These are phyloP conservation scores for Pseudozyma sp. DNA, from an alignment of 1,284 basidiomycete genomes.

Conservation along the genomic window DNA sequence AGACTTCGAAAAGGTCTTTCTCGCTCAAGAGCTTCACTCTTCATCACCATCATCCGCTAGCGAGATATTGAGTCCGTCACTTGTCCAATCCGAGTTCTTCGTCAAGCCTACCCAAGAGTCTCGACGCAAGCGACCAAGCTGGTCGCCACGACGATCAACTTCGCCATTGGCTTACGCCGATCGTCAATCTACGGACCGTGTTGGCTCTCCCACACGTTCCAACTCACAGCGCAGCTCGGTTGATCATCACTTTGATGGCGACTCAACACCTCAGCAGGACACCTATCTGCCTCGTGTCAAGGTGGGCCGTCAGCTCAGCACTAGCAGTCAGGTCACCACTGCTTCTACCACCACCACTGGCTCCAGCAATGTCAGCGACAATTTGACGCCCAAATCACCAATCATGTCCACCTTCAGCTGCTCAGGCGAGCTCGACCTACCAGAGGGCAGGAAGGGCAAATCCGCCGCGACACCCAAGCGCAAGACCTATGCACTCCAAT, in stretches of 20 bases:
- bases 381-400: constrained; percentile 22
- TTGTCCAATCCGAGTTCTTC: constrained; percentile 12
- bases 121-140: constrained; percentile 14
- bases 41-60: neutral
- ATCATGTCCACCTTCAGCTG: constrained; percentile 9
- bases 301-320: constrained; percentile 28
- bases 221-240: constrained; percentile 6
- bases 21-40: constrained; percentile 65
- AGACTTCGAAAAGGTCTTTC: constrained; percentile 62
- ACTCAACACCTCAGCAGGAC: neutral
- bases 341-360: constrained; percentile 10
- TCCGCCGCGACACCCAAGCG: constrained; percentile 22
- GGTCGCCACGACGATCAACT: constrained; percentile 16
- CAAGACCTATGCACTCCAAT: constrained; percentile 67
- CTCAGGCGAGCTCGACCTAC: constrained; percentile 10
- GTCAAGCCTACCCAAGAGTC: constrained; percentile 11
- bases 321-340: constrained; percentile 19
- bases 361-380: constrained; percentile 9
- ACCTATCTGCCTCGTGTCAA: neutral
- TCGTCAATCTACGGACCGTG: constrained; percentile 9
- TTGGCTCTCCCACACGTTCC: neutral
- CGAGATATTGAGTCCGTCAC: constrained; percentile 8
- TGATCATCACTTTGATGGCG: constrained; percentile 1
- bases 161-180: constrained; percentile 12
- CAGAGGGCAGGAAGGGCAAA: constrained; percentile 16